Base-by-base conservation (phyloP, 2,329 filamentous ascomycete species). In the Rhinocladiella similis region DNA sequence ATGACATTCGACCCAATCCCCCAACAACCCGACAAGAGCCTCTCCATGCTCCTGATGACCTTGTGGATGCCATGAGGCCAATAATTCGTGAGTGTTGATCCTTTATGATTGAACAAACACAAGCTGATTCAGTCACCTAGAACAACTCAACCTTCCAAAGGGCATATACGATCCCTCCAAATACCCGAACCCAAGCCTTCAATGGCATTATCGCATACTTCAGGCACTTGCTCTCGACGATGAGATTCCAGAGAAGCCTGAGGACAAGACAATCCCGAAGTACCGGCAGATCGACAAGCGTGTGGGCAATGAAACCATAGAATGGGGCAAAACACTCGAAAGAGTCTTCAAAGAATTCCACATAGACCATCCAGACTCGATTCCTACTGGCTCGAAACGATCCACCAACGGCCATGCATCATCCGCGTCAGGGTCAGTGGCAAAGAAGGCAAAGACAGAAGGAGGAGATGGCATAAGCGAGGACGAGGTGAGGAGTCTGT, bases 171-270 rank as follows among this genome's bases (percentile, higher is more conserved):
- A 96, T 63, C 92, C 93, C 1, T 77, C 79, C 1, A 94, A 88
- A 67, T 97, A 97, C 67, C 90, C 94, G 0, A 99, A 99, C 60
- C 91, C 92, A 68, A 83, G 89, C 7, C 79, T 99, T 20, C 94
- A 99, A 74, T 99, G 93, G 92, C 94, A 97, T 75, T 99, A 97
- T 77, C 87, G 85, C 60, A 96, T 99, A 45, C 77, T 99, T 0
- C 94, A 99, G 73, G 88, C 90, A 5, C 81, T 97, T 55, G 94
- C 94, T 0, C 79, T 99, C 1, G 92, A 96, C 35, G 94, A 99
- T 69, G 92, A 97, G 63, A 76, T 96, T 1, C 92, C 92, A 0
- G 87, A 89, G 18, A 74, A 81, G 45, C 78, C 83, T 1, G 82
- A 87, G 48, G 94, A 99, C 68, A 86, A 88, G 62, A 97, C 94